A percentile compares a stretch with the other conserved stretches of the same genome.
These are phyloP conservation scores for Polyplosphaeria fusca DNA, from an alignment of 495 filamentous ascomycete genomes.

Conservation along the genomic window DNA sequence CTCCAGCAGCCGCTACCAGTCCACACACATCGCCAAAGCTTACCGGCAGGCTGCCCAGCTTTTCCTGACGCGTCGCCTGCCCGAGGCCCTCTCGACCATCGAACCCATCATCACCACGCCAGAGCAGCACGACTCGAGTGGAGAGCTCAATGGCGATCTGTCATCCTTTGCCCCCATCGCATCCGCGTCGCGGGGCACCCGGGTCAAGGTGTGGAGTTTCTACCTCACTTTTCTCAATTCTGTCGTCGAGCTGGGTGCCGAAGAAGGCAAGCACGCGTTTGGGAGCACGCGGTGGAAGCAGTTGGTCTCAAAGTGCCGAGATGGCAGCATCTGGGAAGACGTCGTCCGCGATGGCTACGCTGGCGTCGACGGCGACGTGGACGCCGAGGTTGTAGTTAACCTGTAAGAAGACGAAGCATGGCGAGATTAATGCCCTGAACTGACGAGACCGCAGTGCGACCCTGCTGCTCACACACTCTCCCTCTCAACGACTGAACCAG, in stretches of 20 bases:
- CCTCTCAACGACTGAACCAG: slow-evolving; percentile 76
- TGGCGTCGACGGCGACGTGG: slow-evolving; percentile 82
- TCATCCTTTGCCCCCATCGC: slow-evolving; percentile 63
- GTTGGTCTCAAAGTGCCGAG: slow-evolving; percentile 73
- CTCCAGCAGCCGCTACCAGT: slow-evolving; percentile 54
- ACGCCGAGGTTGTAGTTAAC: slow-evolving; percentile 91
- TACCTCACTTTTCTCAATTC: slow-evolving; percentile 91
- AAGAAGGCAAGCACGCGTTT: slow-evolving; percentile 84
- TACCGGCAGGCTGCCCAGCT: slow-evolving; percentile 89
- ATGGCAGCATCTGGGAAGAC: slow-evolving; percentile 88
- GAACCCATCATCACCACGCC: slow-evolving; percentile 66
- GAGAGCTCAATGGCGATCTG: slow-evolving; percentile 16
- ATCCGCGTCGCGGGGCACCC: slow-evolving; percentile 65
- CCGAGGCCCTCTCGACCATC: slow-evolving; percentile 79
- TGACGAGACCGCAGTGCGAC: slow-evolving; percentile 60
- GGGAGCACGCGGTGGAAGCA: slow-evolving; percentile 78
- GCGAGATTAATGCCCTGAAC: background rate
- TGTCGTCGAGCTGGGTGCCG: slow-evolving; percentile 79
- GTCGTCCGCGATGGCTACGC: slow-evolving; percentile 82
- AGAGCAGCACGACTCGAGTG: slow-evolving; percentile 44
- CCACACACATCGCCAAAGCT: slow-evolving; percentile 69
- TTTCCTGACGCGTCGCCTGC: slow-evolving; percentile 86
- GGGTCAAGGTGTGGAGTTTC: slow-evolving; percentile 95
- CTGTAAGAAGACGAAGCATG: slow-evolving; percentile 54
- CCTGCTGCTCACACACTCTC: slow-evolving; percentile 81